phyloP scores from a whole-genome alignment of 108 stramenopile genomes.

The Fistulifera pelliculosa region DNA sequence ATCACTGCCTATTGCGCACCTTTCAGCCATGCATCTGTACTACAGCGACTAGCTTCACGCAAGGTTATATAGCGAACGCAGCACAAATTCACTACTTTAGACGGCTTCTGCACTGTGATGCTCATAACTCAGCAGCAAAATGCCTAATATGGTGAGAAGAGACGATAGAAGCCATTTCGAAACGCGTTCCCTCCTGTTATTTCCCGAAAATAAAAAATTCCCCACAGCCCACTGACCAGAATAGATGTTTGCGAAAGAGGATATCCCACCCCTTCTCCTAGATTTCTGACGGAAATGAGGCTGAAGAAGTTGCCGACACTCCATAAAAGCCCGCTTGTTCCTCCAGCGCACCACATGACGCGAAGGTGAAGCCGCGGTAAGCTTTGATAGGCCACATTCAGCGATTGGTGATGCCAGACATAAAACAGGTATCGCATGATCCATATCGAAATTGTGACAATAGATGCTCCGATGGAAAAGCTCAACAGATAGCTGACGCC shows the following conservation, averaged over 20 bases:
- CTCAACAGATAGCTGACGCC: conserved; percentile 63
- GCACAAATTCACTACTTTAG: no score
- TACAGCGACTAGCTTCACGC: no score
- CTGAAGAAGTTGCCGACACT: conserved; percentile 65
- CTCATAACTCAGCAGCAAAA: conserved; percentile 18
- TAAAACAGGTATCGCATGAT: conserved; percentile 30
- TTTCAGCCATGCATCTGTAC: no score
- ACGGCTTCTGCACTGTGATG: conserved; percentile 3
- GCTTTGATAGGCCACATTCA: conserved; percentile 17
- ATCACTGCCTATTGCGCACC: no score
- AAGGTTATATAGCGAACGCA: no score
- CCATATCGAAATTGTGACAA: conserved; percentile 44
- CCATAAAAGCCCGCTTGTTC: conserved; percentile 16
- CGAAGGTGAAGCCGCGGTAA: conserved; percentile 41
- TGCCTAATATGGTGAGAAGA: conserved; percentile 16
- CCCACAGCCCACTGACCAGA: conserved; percentile 21
- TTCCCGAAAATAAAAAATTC: conserved; percentile 28
- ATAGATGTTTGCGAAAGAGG: conserved; percentile 10
- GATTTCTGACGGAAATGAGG: conserved; percentile 50
- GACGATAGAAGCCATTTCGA: conserved; percentile 17
- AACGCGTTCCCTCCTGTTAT: conserved; percentile 14
- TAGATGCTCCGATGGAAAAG: conserved; percentile 55
- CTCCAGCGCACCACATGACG: conserved; percentile 49
- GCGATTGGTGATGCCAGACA: conserved; percentile 6
- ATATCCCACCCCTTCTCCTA: conserved; percentile 48